Evolutionary conservation across 306 rosid genomes (phyloP).

Genomic region (Lathyrus tuberosus): DNA sequence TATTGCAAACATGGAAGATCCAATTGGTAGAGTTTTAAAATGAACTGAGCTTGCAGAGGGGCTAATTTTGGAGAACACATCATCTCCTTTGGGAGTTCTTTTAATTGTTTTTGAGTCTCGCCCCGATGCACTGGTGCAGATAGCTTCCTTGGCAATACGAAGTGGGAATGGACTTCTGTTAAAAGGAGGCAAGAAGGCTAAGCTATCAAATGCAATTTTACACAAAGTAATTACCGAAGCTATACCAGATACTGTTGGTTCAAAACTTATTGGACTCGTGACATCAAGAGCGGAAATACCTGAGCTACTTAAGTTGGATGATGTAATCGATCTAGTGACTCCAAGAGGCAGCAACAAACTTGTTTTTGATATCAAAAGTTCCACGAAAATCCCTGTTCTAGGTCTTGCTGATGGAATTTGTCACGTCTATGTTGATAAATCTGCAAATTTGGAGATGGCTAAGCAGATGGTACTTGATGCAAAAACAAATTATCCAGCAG

Average conservation of each 20-base stretch:
- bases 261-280: slow-evolving; percentile 89
- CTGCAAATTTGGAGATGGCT: slow-evolving; percentile 88
- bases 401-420: slow-evolving; percentile 99
- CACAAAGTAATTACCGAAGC: slow-evolving; percentile 94
- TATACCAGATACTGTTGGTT: slow-evolving; percentile 85
- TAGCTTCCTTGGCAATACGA: slow-evolving; percentile 92
- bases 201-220: slow-evolving; percentile 83
- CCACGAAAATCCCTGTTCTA: slow-evolving; percentile 95
- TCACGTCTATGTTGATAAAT: slow-evolving; percentile 91
- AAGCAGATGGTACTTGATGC: slow-evolving; percentile 81
- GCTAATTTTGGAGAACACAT: slow-evolving; percentile 86
- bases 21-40: slow-evolving; percentile 78
- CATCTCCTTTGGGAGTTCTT: slow-evolving; percentile 94
- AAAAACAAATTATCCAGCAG: slow-evolving; percentile 94
- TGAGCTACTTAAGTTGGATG: slow-evolving; percentile 90
- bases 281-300: slow-evolving; percentile 98
- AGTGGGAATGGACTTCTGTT: slow-evolving; percentile 98
- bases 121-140: slow-evolving; percentile 97
- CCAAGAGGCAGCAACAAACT: slow-evolving; percentile 99
- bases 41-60: slow-evolving; percentile 93
- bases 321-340: slow-evolving; percentile 91
- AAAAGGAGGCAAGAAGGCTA: slow-evolving; percentile 99
- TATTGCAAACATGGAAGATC: slow-evolving; percentile 96
- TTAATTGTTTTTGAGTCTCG: slow-evolving; percentile 96
- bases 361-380: slow-evolving; percentile 87